A percentile compares a stretch with the other conserved stretches of the same genome.
Conservation (phyloP, 495 filamentous ascomycete species). For the Tricharina praecox region DNA sequence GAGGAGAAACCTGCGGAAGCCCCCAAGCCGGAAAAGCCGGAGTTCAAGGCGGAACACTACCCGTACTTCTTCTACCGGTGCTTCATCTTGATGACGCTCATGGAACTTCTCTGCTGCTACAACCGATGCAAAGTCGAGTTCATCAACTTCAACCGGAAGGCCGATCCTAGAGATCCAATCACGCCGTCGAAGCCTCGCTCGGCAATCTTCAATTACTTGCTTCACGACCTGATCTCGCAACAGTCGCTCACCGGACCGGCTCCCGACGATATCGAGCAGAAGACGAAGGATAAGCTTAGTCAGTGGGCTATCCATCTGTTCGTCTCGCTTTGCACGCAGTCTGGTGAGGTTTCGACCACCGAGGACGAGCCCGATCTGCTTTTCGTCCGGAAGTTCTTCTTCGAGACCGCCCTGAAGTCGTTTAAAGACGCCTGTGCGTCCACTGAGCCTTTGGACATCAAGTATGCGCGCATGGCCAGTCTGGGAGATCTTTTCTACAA, state of each 20-base stretch:
- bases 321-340: constrained; percentile 73
- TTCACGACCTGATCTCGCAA: constrained; percentile 67
- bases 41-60: constrained; percentile 83
- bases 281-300: constrained; percentile 72
- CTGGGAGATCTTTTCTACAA: constrained; percentile 84
- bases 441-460: constrained; percentile 62
- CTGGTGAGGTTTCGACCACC: constrained; percentile 51
- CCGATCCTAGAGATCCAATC: constrained; percentile 55
- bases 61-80: constrained; percentile 92
- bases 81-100: constrained; percentile 83
- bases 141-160: constrained; percentile 90
- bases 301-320: constrained; percentile 69
- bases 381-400: constrained; percentile 83
- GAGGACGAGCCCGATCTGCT: constrained; percentile 75
- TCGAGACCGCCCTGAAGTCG: constrained; percentile 79
- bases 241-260: constrained; percentile 46
- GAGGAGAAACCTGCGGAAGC: constrained; percentile 23
- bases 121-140: constrained; percentile 94
- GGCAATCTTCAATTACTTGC: constrained; percentile 78
- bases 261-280: constrained; percentile 53
- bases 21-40: constrained; percentile 50
- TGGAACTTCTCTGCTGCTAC: constrained; percentile 84
- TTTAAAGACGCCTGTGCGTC: constrained; percentile 78
- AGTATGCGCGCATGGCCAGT: constrained; percentile 69
- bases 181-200: constrained; percentile 91